Evolutionary conservation across 2,329 filamentous ascomycete genomes (phyloP), one percentile per base, ranked within the genome.

Genomic region (Cercospora sp.): DNA sequence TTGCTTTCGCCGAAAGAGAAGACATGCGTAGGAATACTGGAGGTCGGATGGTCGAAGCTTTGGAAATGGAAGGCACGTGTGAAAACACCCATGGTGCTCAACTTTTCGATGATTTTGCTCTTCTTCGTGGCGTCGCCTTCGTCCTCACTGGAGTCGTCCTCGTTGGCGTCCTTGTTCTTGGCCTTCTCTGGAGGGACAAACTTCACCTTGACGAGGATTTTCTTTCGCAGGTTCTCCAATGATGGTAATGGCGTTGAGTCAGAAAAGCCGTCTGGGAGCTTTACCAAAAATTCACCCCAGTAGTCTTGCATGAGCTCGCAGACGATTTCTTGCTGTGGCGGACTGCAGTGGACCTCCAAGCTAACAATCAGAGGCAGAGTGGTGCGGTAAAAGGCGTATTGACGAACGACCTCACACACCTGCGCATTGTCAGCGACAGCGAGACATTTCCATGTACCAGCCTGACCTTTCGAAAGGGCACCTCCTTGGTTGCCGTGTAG

Each of bases 241-340:
- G 77, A 74, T 0, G 97, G 88, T 34, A 88, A 86, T 0, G 92
- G 90, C 28, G 94, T 86, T 5, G 79, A 74, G 8, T 82, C 88
- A 83, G 77, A 87, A 28, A 74, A 74, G 26, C 71, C 73, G 16
- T 71, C 69, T 8, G 73, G 83, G 81, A 85, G 43, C 81, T 92
- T 89, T 10, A 97, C 84, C 5, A 98, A 84, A 74, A 91, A 81
- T 0, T 87, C 89, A 49, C 86, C 87, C 93, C 94, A 99, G 71
- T 92, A 90, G 73, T 97, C 89, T 72, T 89, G 89, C 91, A 99
- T 97, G 71, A 98, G 97, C 66, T 91, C 87, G 10, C 97, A 94
- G 92, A 98, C 66, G 61, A 91, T 86, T 71, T 93, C 89, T 79
- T 99, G 95, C 79, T 98, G 94, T 63, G 91, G 88, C 1, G 86